Conservation (phyloP, 2,329 filamentous ascomycete genomes). For the Cladosporium sphaerospermum region DNA sequence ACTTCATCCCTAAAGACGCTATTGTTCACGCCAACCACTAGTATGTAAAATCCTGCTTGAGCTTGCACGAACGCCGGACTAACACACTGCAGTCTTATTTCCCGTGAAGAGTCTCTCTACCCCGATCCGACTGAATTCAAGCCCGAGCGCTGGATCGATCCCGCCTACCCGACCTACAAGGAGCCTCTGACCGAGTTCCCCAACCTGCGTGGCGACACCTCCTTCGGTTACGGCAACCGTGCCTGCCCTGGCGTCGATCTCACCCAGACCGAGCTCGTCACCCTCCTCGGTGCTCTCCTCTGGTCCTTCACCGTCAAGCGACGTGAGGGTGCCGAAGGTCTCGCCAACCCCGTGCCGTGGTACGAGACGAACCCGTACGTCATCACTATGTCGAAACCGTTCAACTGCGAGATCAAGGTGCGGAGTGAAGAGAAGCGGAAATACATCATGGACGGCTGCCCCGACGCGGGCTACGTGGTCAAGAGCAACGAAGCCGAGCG, state of each 20-base stretch:
- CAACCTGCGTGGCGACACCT: conserved; percentile 27
- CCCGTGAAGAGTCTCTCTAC: conserved; percentile 25
- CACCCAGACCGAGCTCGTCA: conserved; percentile 26
- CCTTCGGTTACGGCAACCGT: conserved; percentile 32
- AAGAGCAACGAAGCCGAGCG: conserved; percentile 17
- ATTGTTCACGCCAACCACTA: conserved; percentile 32
- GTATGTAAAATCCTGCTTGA: conserved; percentile 16
- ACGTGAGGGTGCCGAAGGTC: conserved; percentile 19
- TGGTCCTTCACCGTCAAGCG: conserved; percentile 29
- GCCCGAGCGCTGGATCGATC: conserved; percentile 30
- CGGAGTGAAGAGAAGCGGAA: conserved; percentile 26
- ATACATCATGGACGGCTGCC: conserved; percentile 24
- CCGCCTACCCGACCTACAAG: conserved; percentile 31
- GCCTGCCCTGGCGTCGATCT: conserved; percentile 31
- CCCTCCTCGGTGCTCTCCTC: conserved; percentile 26
- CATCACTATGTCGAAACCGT: conserved; percentile 31
- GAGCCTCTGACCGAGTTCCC: conserved; percentile 32
- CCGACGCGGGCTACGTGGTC: conserved; percentile 22
- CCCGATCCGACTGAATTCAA: conserved; percentile 28
- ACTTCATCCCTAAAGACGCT: conserved; percentile 33
- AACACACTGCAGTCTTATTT: conserved; percentile 23
- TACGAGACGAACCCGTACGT: conserved; percentile 30
- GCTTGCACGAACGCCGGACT: conserved; percentile 1
- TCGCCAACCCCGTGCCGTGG: conserved; percentile 25
- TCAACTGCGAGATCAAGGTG: conserved; percentile 24